These are phyloP conservation scores for Anthracocystis setariae DNA, from an alignment of 1,284 basidiomycete genomes.

Conservation along the genomic window DNA sequence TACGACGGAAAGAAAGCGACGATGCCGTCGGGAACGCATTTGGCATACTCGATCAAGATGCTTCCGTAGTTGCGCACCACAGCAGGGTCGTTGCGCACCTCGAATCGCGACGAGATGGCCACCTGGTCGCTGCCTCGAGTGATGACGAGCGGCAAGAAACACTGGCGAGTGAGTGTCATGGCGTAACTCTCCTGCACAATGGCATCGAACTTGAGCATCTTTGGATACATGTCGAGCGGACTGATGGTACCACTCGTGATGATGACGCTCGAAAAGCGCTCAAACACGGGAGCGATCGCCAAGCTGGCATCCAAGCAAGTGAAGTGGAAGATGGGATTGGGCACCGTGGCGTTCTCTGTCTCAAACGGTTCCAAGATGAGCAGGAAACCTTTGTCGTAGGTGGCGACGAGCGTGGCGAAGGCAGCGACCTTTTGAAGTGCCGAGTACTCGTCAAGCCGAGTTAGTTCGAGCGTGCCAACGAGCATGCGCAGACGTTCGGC, in stretches of 20 bases:
- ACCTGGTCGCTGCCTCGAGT: slow-evolving; percentile 98
- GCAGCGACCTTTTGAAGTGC: slow-evolving; percentile 93
- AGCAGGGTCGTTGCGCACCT: slow-evolving; percentile 98
- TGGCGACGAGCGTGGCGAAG: slow-evolving; percentile 96
- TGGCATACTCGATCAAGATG: slow-evolving; percentile 96
- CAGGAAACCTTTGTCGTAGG: slow-evolving; percentile 97
- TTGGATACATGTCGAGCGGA: slow-evolving; percentile 99
- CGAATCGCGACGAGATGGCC: slow-evolving; percentile 97
- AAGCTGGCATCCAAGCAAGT: slow-evolving; percentile 97
- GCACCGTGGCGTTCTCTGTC: slow-evolving; percentile 97
- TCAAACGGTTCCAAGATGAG: slow-evolving; percentile 98
- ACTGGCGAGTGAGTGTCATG: slow-evolving; percentile 96
- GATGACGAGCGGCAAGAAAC: slow-evolving; percentile 97
- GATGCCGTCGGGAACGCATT: slow-evolving; percentile 97
- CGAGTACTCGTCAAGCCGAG: slow-evolving; percentile 87
- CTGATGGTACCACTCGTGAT: slow-evolving; percentile 99
- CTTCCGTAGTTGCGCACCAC: slow-evolving; percentile 99
- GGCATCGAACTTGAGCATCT: slow-evolving; percentile 98
- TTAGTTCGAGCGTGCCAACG: slow-evolving; percentile 90
- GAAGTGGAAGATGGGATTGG: slow-evolving; percentile 98
- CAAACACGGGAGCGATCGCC: slow-evolving; percentile 97
- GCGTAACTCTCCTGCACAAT: slow-evolving; percentile 97
- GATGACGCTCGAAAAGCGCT: slow-evolving; percentile 96
- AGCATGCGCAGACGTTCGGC: slow-evolving; percentile 93
- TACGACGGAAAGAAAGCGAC: slow-evolving; percentile 99